Evolutionary conservation across 257 asterid species (phyloP), one percentile per base, ranked within the genome.

Genomic region (Primulina huaijiensis): DNA sequence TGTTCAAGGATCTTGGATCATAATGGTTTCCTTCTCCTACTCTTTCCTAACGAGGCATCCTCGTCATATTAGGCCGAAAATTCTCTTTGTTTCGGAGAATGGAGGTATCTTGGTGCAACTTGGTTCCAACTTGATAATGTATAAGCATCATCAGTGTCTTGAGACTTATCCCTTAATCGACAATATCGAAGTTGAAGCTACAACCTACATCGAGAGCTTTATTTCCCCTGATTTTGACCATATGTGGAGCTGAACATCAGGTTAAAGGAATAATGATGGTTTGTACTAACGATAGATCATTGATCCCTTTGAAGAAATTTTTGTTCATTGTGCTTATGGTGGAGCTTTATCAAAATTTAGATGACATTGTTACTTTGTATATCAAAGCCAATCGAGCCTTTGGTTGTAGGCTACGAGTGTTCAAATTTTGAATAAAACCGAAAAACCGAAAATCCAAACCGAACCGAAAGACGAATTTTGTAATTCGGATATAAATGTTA

Each of bases 1-100:
- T 7, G 74, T 62, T 20, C 55, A 2, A 17, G 79, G 74, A 8
- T 80, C 85, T 7, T 83, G 88, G 85, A 64, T 37, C 23, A 80
- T 73, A 50, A 25, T 80, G 57, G 70, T 56, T 4, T 29, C 73
- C 1, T 9, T 80, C 7, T 29, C 78, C 1, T 57, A 11, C 27
- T 23, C 31, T 35, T 37, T 10, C 4, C 16, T 7, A 63, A 21
- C 1, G 55, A 35, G 31, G 57, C 67, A 63, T 16, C 33, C 16
- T 14, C 1, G 53, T 53, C n/a, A 7, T 63, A 27, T 38, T 10
- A 72, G 38, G 0, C 60, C 70, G 4, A 70, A 57, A 3, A 67
- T 75, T 8, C 33, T 74, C 72, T 72, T 65, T 72, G 74, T 82
- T 59, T 69, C 78, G 0, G 61, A 79, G 63, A 16, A 72, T 12